Conservation (phyloP, 345 rosid species). For the Gossypium rotundifolium region DNA sequence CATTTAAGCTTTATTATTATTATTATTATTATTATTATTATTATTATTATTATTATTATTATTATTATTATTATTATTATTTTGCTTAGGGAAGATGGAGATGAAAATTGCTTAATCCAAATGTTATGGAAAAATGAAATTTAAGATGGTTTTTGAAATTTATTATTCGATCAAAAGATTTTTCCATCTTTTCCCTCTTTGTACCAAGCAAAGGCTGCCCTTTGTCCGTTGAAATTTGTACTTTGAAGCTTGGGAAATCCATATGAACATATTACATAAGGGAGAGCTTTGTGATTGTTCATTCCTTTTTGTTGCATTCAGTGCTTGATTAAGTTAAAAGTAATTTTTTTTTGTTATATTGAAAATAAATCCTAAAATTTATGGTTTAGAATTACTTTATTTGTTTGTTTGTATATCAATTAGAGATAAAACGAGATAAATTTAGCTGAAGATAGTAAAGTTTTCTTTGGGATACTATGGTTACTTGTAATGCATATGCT, state of each 20-base stretch:
- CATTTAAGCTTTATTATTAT: not conserved
- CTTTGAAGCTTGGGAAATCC: not conserved
- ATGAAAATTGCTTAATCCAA: not conserved
- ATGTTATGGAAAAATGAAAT: not conserved
- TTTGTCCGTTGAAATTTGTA: not conserved
- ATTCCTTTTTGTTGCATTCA: not conserved
- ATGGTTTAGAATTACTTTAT: not conserved
- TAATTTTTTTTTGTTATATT: not conserved
- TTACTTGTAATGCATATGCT: not conserved
- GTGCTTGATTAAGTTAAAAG: not conserved
- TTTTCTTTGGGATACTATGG: not conserved
- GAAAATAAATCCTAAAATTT: not conserved
- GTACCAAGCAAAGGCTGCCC: not conserved
- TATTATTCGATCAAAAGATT: constrained; percentile 2
- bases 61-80: not conserved
- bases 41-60: not conserved
- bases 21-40: not conserved
- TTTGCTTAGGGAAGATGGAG: not conserved
- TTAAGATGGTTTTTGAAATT: not conserved
- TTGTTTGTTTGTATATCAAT: not conserved
- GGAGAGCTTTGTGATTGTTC: not conserved
- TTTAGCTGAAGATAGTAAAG: not conserved
- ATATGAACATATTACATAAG: not conserved
- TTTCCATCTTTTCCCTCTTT: constrained; percentile 9
- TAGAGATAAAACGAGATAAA: not conserved